These are phyloP conservation scores for Fusarium transvaalense DNA, from an alignment of 2,329 filamentous ascomycete species.

Conservation along the genomic window DNA sequence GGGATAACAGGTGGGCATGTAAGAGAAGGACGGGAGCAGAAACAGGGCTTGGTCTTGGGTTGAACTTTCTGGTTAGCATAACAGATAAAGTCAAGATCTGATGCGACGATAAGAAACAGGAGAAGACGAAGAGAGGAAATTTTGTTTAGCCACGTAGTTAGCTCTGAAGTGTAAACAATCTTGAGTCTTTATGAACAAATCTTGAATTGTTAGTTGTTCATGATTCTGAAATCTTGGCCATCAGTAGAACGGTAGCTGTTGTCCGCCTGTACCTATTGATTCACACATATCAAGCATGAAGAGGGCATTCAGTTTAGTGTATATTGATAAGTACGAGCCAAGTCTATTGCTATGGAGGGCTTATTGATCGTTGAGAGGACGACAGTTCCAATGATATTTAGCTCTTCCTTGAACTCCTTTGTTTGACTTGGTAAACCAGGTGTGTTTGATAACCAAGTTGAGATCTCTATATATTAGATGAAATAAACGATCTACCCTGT, in stretches of 20 bases:
- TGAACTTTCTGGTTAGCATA: constrained; percentile 10
- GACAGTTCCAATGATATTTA: neutral
- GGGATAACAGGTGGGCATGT: constrained; percentile 28
- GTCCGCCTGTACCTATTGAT: neutral
- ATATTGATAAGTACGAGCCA: neutral
- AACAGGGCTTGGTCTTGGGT: constrained; percentile 12
- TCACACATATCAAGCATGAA: neutral
- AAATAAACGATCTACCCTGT: constrained; percentile 1
- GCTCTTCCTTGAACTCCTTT: neutral
- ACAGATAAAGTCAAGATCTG: constrained; percentile 25
- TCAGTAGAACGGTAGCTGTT: neutral
- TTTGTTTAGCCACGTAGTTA: neutral
- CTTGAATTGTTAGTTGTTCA: neutral
- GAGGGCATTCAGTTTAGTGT: neutral
- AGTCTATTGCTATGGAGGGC: neutral
- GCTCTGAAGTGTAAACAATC: constrained; percentile 1
- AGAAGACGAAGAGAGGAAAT: constrained; percentile 10
- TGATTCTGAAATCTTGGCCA: neutral
- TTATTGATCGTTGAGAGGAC: neutral
- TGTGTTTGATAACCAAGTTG: neutral
- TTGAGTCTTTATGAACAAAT: constrained; percentile 6
- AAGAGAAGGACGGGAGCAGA: constrained; percentile 25
- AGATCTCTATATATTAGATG: constrained; percentile 5
- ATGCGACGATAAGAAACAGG: constrained; percentile 8
- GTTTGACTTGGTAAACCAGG: neutral